phyloP scores from a whole-genome alignment of 2,329 filamentous ascomycete species.

The Penicillium sclerotiorum region DNA sequence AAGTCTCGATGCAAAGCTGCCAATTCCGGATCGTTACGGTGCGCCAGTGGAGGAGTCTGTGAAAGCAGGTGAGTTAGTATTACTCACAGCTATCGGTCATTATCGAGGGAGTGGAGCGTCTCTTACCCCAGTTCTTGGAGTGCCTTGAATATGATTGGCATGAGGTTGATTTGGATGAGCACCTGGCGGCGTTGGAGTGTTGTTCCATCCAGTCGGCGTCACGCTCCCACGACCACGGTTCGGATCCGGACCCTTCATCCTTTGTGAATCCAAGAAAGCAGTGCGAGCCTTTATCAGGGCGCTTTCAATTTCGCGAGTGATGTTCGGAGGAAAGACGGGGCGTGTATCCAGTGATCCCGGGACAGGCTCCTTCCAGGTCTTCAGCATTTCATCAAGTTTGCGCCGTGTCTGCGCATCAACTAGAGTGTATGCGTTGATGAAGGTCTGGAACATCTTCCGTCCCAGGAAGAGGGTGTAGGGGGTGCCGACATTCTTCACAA shows the following conservation, averaged over 20 bases:
- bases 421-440: slow-evolving; percentile 93
- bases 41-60: slow-evolving; percentile 30
- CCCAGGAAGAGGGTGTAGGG: slow-evolving; percentile 96
- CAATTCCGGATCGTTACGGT: slow-evolving; percentile 54
- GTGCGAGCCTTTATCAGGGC: slow-evolving; percentile 81
- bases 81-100: too few relatives aligned
- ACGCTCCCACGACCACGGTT: slow-evolving; percentile 54
- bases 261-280: slow-evolving; percentile 51
- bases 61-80: too few relatives aligned
- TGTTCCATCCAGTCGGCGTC: slow-evolving; percentile 64
- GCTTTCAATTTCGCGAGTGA: slow-evolving; percentile 89
- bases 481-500: slow-evolving; percentile 97
- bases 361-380: slow-evolving; percentile 97
- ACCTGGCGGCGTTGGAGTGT: slow-evolving; percentile 73
- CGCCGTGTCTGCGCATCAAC: slow-evolving; percentile 80
- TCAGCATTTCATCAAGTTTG: slow-evolving; percentile 96
- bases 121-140: slow-evolving; percentile 19
- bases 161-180: slow-evolving; percentile 38
- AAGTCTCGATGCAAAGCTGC: slow-evolving; percentile 82
- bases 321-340: slow-evolving; percentile 85
- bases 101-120: neutral
- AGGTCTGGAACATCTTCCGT: slow-evolving; percentile 86
- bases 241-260: slow-evolving; percentile 57
- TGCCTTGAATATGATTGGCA: slow-evolving; percentile 33
- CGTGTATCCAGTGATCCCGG: slow-evolving; percentile 90